Conservation (phyloP, 768 basidiomycete genomes). For the Neoboletus brunneissimus region DNA sequence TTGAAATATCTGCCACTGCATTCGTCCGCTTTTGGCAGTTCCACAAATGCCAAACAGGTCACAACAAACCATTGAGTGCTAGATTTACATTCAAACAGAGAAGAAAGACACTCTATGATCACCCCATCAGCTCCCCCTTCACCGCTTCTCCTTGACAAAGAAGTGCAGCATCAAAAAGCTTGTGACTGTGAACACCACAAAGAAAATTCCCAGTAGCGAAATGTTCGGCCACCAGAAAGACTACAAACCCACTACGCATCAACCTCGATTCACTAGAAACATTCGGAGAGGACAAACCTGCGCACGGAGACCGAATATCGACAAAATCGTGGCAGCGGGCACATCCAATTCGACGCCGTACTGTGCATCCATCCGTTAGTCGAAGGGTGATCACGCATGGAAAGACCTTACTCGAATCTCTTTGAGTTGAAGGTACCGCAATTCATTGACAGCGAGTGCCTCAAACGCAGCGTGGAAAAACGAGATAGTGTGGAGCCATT, state of each 20-base stretch:
- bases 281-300: conserved; percentile 50
- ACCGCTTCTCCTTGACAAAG: conserved; percentile 77
- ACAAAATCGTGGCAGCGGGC: conserved; percentile 92
- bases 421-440: conserved; percentile 89
- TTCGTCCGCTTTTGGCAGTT: conserved; percentile 2
- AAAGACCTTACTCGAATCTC: conserved; percentile 71
- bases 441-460: conserved; percentile 95
- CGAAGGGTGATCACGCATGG: neutral
- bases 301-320: conserved; percentile 88
- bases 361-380: conserved; percentile 39
- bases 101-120: neutral
- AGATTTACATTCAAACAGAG: neutral
- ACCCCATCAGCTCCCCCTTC: conserved; percentile 4
- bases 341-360: conserved; percentile 97
- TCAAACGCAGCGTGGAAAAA: conserved; percentile 99
- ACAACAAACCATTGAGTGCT: conserved; percentile 6
- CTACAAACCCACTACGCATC: conserved; percentile 27
- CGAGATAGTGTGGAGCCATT: conserved; percentile 87
- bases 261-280: conserved; percentile 1
- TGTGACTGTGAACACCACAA: conserved; percentile 69
- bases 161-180: conserved; percentile 83
- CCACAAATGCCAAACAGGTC: conserved; percentile 24
- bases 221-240: conserved; percentile 99
- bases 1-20: neutral
- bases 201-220: conserved; percentile 79